Evolutionary conservation across 2,329 filamentous ascomycete genomes (phyloP), one percentile per base, ranked within the genome.

Genomic region (Cladosporium velox): DNA sequence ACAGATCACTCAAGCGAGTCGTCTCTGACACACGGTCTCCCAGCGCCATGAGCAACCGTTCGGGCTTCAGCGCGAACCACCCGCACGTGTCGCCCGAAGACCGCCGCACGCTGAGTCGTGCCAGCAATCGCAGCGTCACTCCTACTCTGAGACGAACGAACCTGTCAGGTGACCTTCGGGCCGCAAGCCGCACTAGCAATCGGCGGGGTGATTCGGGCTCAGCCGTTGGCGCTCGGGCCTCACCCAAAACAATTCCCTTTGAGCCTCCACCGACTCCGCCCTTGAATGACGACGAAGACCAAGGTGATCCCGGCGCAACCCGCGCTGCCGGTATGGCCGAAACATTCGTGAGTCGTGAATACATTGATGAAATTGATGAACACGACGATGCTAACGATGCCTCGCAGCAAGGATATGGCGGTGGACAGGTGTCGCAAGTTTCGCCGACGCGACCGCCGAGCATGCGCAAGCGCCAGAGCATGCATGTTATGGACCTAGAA

Each of bases 401-500:
- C 35, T 73, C 73, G 64, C 82, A 97, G 93, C 93, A 97, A 87
- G 94, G 92, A 81, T 93, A 88, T 83, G 94, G 94, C 81, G 92
- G 96, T 82, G 92, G 91, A 80, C 91, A 91, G 77, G 28, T 30
- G 59, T 96, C 93, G 77, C 93, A 94, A 75, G 69, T 91, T 75
- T 98, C 95, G 74, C 95, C 95, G 65, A 96, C 92, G 72, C 89
- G 94, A 79, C 93, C 95, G 73, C 92, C 93, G 76, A 97, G 93
- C 83, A 91, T 99, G 87, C 93, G 94, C 73, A 93, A 94, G 77
- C 91, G 94, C 76, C 95, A 97, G 80, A 98, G 94, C 85, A 94
- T 98, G 89, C 94, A 98, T 81, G 88, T 98, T 68, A 81, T 86
- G 76, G 94, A 99, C 74, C 88, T 99, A 76, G 93, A 98, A 82